Conservation (phyloP, 2,329 filamentous ascomycete species). For the Fusarium sp. region DNA sequence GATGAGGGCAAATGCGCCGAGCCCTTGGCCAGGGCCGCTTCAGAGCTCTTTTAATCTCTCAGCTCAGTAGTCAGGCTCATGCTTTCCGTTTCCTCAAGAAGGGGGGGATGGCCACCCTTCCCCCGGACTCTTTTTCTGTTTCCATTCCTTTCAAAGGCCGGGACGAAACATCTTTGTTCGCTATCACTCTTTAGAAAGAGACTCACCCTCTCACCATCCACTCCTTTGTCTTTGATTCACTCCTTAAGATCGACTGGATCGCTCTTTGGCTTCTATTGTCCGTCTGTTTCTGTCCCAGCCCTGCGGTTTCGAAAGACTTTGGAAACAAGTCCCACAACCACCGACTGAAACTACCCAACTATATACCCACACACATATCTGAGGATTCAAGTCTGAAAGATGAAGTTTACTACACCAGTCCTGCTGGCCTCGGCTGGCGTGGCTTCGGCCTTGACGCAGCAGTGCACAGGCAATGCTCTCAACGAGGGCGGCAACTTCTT, state of each 20-base stretch:
- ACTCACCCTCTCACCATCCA: conserved; percentile 17
- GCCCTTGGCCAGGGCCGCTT: conserved; percentile 18
- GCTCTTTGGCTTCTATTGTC: conserved; percentile 24
- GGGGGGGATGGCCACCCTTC: not conserved
- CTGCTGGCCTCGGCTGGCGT: conserved; percentile 47
- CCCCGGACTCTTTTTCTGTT: not conserved
- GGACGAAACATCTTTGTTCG: conserved; percentile 31
- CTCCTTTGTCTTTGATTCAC: conserved; percentile 36
- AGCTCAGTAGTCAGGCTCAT: not conserved
- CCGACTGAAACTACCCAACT: not conserved
- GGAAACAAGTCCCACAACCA: conserved; percentile 8
- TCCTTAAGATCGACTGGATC: conserved; percentile 32
- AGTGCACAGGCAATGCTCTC: conserved; percentile 51
- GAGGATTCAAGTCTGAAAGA: conserved; percentile 22
- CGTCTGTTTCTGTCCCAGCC: conserved; percentile 1
- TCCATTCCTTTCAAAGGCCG: conserved; percentile 35
- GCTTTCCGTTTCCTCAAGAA: conserved; percentile 4
- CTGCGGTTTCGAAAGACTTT: not conserved
- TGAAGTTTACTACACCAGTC: conserved; percentile 47
- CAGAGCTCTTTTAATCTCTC: conserved; percentile 34
- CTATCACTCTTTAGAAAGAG: conserved; percentile 21
- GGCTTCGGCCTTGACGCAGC: conserved; percentile 48
- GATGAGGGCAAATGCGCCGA: conserved; percentile 11
- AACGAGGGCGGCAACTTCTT: conserved; percentile 71
- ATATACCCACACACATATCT: not conserved